Conservation (phyloP, 2,329 filamentous ascomycete genomes). For the Ramichloridium luteum region DNA sequence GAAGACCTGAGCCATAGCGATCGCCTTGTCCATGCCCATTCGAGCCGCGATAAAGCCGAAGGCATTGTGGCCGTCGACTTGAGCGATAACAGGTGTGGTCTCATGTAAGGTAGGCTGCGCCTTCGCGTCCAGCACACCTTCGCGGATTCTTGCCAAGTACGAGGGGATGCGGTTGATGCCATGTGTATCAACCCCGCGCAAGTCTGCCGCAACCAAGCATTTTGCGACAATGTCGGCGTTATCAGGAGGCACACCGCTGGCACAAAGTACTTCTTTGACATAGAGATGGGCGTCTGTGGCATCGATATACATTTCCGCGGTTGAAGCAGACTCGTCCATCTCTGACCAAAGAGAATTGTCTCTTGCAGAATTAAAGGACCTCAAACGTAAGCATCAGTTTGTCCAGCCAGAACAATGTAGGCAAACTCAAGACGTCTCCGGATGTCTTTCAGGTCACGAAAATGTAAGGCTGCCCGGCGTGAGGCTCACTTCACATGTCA, state of each 20-base stretch:
- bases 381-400: too few species aligned
- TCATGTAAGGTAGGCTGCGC: conserved; percentile 48
- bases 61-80: conserved; percentile 55
- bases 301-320: conserved; percentile 13
- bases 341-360: too few species aligned
- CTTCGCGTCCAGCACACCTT: conserved; percentile 52
- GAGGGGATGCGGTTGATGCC: conserved; percentile 67
- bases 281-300: conserved; percentile 30
- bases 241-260: conserved; percentile 46
- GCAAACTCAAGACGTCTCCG: too few species aligned
- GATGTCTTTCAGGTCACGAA: too few species aligned
- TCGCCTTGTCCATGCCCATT: conserved; percentile 52
- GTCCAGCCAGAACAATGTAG: too few species aligned
- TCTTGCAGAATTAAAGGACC: too few species aligned
- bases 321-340: conserved; percentile 4
- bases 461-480: too few species aligned
- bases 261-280: conserved; percentile 43
- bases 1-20: conserved; percentile 50
- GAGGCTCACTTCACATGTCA: too few species aligned
- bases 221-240: conserved; percentile 53
- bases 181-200: conserved; percentile 69
- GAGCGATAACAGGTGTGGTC: conserved; percentile 58
- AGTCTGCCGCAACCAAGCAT: conserved; percentile 60
- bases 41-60: conserved; percentile 65
- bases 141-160: conserved; percentile 61